Evolutionary conservation across 225 moss, liverwort and hornwort genomes (phyloP), one percentile per base, ranked within the genome.

Genomic region (Straminergon stramineum): DNA sequence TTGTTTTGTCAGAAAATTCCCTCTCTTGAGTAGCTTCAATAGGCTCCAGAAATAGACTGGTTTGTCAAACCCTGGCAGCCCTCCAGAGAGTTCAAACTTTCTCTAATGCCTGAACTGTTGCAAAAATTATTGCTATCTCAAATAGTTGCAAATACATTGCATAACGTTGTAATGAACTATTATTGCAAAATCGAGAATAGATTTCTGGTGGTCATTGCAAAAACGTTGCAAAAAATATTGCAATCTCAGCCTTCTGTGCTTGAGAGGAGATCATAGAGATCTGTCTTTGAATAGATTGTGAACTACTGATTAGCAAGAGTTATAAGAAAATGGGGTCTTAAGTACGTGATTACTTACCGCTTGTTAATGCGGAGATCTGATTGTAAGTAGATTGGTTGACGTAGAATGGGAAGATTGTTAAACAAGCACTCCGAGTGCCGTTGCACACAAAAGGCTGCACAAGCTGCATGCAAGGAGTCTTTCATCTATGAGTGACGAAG

Each of bases 361-460:
- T 90, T 53, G 87, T 90, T 15, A 92, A 61, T 77, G 89, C 92
- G 53, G 39, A 63, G 52, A 95, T 60, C 55, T 24, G 35, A 10
- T 85, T 87, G 53, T 89, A 93, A 19, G n/a, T 79, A 17, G 93
- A 82, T 79, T 93, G 90, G 84, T 83, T 93, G 83, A 93, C 91
- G 57, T 91, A 94, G 58, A 51, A 41, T 34, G 57, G 82, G 34
- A 69, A 55, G 15, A 8, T 80, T 28, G 13, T 21, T 58, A 75
- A 67, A 89, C 93, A 93, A 63, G 80, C 89, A 7, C 5, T 71
- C 62, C 9, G 45, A 80, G 91, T 93, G 34, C 39, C 52, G 21
- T 93, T 90, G 86, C 95, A 95, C 81, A 95, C 92, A 75, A 92
- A 92, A 16, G 89, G 89, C 74, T 89, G 9, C 15, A 93, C n/a